Percentiles rank a stretch among this genome's conserved stretches.
phyloP scores from a whole-genome alignment of 306 rosid species.

The Cucurbita moschata region DNA sequence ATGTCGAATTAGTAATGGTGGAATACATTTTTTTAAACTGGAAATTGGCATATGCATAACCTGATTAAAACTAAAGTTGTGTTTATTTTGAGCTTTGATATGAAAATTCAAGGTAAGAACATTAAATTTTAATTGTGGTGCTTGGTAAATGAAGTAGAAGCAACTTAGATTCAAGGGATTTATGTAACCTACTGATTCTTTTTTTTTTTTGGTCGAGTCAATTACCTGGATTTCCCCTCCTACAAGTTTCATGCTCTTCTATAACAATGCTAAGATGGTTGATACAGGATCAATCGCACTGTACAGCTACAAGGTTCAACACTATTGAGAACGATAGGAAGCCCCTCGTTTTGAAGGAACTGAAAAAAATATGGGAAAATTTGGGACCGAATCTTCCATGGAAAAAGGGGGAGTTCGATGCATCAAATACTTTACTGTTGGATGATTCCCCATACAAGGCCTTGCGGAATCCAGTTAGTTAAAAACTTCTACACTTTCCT shows the following conservation, averaged over 20 bases:
- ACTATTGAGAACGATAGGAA: conserved; percentile 41
- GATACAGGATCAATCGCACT: conserved; percentile 54
- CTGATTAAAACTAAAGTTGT: neutral
- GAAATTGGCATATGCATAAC: neutral
- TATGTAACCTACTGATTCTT: neutral
- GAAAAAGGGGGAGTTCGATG: conserved; percentile 60
- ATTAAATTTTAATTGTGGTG: neutral
- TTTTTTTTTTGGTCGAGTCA: neutral
- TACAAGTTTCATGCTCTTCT: neutral
- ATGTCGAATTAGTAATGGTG: neutral
- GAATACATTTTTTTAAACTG: neutral
- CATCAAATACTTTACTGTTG: conserved; percentile 63
- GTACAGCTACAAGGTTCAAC: conserved; percentile 37
- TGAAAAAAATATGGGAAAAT: conserved; percentile 65
- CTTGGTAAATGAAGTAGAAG: neutral
- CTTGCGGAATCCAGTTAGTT: conserved; percentile 70
- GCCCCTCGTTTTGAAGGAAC: conserved; percentile 72
- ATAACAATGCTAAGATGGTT: neutral
- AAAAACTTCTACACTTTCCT: conserved; percentile 6
- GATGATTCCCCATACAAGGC: conserved; percentile 96
- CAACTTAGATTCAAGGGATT: neutral
- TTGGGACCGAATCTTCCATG: conserved; percentile 49
- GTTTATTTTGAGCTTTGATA: neutral
- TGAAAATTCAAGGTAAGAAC: neutral
- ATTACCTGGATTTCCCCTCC: neutral